A percentile compares a stretch with the other conserved stretches of the same genome.
phyloP scores from a whole-genome alignment of 768 basidiomycete species.

The Tulasnella sp. region DNA sequence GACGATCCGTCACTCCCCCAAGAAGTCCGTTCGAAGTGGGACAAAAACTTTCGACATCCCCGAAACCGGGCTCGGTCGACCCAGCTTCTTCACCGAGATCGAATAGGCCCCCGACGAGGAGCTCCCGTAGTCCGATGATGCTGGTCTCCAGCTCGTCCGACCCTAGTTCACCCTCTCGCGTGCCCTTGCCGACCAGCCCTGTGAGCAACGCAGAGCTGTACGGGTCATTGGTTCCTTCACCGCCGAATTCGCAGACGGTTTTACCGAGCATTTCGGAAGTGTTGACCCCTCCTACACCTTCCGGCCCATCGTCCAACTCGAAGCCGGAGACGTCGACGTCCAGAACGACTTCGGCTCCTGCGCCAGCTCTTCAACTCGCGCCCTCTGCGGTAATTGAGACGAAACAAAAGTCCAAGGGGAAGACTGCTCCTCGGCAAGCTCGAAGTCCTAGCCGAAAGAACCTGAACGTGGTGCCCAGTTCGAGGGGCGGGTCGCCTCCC shows the following conservation, averaged over 20 bases:
- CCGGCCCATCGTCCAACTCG: background rate
- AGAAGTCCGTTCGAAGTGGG: background rate
- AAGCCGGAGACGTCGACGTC: background rate
- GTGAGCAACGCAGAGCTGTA: background rate
- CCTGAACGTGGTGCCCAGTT: background rate
- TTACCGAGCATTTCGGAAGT: background rate
- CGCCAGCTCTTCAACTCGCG: background rate
- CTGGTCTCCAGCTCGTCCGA: background rate
- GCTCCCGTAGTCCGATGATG: background rate
- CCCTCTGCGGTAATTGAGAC: background rate
- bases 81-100: background rate
- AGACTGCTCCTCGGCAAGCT: background rate
- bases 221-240: background rate
- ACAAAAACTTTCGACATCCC: background rate
- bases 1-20: background rate
- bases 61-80: background rate
- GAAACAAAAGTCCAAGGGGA: background rate
- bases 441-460: background rate
- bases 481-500: background rate
- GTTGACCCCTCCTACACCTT: background rate
- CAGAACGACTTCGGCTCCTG: background rate
- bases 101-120: background rate
- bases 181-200: background rate
- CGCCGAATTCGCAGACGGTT: background rate
- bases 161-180: background rate